These are phyloP conservation scores for Colletotrichum tofieldiae DNA, from an alignment of 2,329 filamentous ascomycete species.

Conservation along the genomic window DNA sequence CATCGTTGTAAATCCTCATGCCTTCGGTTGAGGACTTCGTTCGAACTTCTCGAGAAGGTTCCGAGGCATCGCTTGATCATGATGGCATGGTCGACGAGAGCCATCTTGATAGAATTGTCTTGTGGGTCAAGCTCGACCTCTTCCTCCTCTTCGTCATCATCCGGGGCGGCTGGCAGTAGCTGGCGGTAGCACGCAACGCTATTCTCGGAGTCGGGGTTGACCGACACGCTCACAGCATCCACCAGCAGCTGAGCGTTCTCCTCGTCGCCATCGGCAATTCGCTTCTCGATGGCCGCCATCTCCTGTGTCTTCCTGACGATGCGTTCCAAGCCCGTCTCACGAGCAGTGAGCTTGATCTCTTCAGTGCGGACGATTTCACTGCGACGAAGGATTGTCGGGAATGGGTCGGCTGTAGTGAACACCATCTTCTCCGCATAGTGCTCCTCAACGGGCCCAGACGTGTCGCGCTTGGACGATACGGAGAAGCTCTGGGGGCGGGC, in stretches of 20 bases:
- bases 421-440: conserved; percentile 88
- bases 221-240: conserved; percentile 83
- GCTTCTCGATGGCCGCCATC: conserved; percentile 82
- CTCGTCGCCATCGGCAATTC: conserved; percentile 80
- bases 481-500: conserved; percentile 86
- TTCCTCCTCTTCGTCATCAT: conserved; percentile 54
- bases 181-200: conserved; percentile 85
- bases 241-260: conserved; percentile 78
- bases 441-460: conserved; percentile 77
- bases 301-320: conserved; percentile 93
- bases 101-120: conserved; percentile 86
- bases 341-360: conserved; percentile 77
- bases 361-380: conserved; percentile 85
- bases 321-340: conserved; percentile 92
- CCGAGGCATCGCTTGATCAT: conserved; percentile 87
- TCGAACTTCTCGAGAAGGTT: conserved; percentile 76
- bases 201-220: conserved; percentile 81
- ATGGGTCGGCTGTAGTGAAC: conserved; percentile 86
- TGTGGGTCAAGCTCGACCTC: conserved; percentile 70
- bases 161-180: conserved; percentile 73
- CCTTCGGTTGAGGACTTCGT: conserved; percentile 69
- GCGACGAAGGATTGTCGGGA: conserved; percentile 90
- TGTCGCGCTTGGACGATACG: conserved; percentile 80
- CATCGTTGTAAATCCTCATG: conserved; percentile 75
- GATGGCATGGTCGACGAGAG: conserved; percentile 90